A percentile compares a stretch with the other conserved stretches of the same genome.
Conservation (phyloP, 2,329 filamentous ascomycete genomes). For the Tolypocladium tropicale region DNA sequence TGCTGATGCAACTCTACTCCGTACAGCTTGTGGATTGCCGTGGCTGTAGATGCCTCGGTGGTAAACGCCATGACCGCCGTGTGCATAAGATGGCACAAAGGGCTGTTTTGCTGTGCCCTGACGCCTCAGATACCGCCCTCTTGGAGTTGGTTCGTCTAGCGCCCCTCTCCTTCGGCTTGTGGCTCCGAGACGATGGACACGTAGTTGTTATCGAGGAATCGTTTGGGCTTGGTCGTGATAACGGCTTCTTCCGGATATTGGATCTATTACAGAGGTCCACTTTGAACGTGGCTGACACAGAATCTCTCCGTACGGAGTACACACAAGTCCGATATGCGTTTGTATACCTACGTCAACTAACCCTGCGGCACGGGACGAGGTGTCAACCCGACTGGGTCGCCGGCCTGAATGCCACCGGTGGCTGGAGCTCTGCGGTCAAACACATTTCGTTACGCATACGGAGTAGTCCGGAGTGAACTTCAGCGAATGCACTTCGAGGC, state of each 20-base stretch:
- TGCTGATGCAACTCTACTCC: background rate
- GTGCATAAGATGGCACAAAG: too few relatives aligned
- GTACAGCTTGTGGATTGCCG: too few relatives aligned
- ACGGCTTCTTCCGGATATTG: background rate
- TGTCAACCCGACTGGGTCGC: background rate
- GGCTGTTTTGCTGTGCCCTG: too few relatives aligned
- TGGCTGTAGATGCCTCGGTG: too few relatives aligned
- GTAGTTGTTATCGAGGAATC: too few relatives aligned
- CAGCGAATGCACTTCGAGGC: background rate
- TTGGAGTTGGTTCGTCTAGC: background rate
- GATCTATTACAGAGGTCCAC: background rate
- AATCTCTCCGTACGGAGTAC: background rate
- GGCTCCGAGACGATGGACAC: too few relatives aligned
- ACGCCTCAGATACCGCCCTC: background rate
- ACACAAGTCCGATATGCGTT: background rate
- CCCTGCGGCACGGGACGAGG: background rate
- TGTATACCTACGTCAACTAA: background rate
- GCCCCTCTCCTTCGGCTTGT: background rate
- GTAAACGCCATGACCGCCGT: too few relatives aligned
- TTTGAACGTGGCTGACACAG: background rate
- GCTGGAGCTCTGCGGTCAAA: background rate
- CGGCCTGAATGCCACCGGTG: background rate
- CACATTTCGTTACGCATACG: too few relatives aligned
- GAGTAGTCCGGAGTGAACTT: too few relatives aligned
- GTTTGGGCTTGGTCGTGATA: background rate